Evolutionary conservation across 495 filamentous ascomycete species (phyloP).

Genomic region (Aspergillus heteromorphus): DNA sequence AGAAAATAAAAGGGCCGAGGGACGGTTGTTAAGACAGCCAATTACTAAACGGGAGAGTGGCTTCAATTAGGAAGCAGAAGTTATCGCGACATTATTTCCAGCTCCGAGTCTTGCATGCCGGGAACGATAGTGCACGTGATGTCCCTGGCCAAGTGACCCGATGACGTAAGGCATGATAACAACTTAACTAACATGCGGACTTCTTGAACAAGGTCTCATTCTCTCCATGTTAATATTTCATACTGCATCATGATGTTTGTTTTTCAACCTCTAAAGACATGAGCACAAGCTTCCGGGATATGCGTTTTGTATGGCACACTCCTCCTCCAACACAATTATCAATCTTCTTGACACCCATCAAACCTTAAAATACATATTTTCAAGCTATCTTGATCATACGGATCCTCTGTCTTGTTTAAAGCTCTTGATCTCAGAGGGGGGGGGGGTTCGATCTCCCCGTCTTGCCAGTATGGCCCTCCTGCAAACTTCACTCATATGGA

Average conservation of each 20-base stretch:
- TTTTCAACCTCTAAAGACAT: too few species aligned
- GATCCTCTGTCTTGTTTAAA: too few species aligned
- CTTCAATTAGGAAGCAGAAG: background rate
- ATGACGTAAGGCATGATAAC: constrained; percentile 23
- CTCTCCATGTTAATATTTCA: background rate
- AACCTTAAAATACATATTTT: too few species aligned
- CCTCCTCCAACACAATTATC: background rate
- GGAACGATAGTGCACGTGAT: constrained; percentile 8
- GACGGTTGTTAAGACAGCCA: background rate
- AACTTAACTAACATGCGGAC: too few species aligned
- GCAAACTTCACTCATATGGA: constrained; percentile 83
- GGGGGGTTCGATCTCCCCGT: constrained; percentile 9
- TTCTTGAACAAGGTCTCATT: background rate
- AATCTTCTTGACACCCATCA: background rate
- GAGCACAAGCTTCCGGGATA: background rate
- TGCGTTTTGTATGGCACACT: background rate
- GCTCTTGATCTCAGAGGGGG: background rate
- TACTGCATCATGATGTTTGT: background rate
- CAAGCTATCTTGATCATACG: too few species aligned
- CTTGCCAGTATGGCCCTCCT: constrained; percentile 57
- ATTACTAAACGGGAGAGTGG: background rate
- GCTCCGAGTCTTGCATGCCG: background rate
- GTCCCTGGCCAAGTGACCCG: background rate
- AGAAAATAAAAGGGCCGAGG: background rate
- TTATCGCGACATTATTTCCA: background rate